Conservation (phyloP, 2,329 filamentous ascomycete species). For the Colletotrichum acutatum region DNA sequence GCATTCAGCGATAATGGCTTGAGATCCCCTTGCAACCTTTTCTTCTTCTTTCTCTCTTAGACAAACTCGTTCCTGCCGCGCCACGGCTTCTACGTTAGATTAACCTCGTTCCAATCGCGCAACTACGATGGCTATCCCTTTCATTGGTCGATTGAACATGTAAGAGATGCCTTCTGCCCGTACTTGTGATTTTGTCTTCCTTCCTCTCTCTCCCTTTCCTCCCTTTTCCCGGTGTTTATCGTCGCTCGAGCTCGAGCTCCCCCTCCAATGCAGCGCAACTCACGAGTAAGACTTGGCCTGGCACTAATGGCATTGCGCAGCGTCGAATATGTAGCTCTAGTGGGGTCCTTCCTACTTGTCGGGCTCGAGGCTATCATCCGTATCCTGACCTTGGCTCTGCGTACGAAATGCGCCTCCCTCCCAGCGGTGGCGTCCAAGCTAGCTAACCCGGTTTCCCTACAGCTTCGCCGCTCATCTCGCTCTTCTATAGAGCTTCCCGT, state of each 20-base stretch:
- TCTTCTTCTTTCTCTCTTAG: constrained; percentile 15
- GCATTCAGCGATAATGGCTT: constrained; percentile 24
- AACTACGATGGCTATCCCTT: constrained; percentile 61
- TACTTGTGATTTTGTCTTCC: neutral
- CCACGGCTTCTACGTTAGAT: constrained; percentile 13
- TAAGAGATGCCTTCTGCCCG: constrained; percentile 45
- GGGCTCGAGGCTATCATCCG: constrained; percentile 85
- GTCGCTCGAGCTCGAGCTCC: neutral
- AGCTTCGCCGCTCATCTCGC: constrained; percentile 82
- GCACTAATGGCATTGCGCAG: constrained; percentile 52
- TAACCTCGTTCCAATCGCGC: constrained; percentile 33
- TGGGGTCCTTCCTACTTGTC: constrained; percentile 86
- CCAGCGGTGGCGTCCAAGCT: neutral
- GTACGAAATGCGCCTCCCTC: constrained; percentile 59
- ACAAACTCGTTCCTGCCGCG: constrained; percentile 30
- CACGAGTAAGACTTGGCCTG: constrained; percentile 4
- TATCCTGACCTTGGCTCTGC: constrained; percentile 87
- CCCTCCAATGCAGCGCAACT: constrained; percentile 29
- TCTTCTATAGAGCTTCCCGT: constrained; percentile 86
- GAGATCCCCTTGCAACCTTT: constrained; percentile 16
- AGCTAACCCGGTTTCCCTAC: constrained; percentile 38
- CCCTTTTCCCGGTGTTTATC: neutral
- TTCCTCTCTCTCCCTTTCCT: constrained; percentile 1
- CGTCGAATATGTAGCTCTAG: constrained; percentile 87
- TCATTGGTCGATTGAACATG: constrained; percentile 64